phyloP scores from a whole-genome alignment of 2,329 filamentous ascomycete genomes.

The Colletotrichum orbiculare region DNA sequence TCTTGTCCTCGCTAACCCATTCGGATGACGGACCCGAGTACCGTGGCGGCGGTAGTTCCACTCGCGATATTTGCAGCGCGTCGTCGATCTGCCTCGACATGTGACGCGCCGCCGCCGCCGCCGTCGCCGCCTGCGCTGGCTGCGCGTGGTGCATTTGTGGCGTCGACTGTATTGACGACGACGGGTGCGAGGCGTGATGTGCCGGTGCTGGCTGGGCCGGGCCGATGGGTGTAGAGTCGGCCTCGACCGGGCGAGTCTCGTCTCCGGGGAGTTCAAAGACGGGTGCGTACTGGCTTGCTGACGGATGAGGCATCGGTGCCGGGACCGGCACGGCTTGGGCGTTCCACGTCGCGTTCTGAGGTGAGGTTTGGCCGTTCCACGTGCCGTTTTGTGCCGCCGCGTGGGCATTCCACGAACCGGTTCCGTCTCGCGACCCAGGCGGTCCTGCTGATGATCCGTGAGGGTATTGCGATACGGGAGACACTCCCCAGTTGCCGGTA shows the following conservation, averaged over 20 bases:
- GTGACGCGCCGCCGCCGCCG: constrained; percentile 12
- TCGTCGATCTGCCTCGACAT: constrained; percentile 32
- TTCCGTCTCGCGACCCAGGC: constrained; percentile 11
- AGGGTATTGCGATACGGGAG: constrained; percentile 25
- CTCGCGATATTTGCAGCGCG: constrained; percentile 33
- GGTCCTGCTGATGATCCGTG: constrained; percentile 10
- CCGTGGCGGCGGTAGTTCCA: constrained; percentile 32
- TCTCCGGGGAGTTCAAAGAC: constrained; percentile 34
- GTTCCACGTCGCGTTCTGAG: constrained; percentile 22
- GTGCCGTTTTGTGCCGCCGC: constrained; percentile 2
- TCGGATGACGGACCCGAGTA: constrained; percentile 24
- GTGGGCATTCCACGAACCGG: constrained; percentile 2
- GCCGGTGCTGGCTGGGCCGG: constrained; percentile 8
- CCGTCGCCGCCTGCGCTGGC: constrained; percentile 7
- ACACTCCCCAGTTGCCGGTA: constrained; percentile 26
- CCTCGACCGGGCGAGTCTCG: constrained; percentile 27
- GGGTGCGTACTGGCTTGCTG: constrained; percentile 4
- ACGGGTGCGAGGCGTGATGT: constrained; percentile 10
- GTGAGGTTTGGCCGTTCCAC: constrained; percentile 6
- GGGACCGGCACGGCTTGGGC: constrained; percentile 8
- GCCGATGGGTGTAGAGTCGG: constrained; percentile 31
- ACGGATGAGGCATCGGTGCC: constrained; percentile 9
- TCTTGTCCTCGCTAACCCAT: constrained; percentile 33
- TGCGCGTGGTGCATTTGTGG: constrained; percentile 9
- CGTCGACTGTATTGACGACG: constrained; percentile 29